Conservation (phyloP, 1,284 basidiomycete genomes). For the Irpex lacteus region DNA sequence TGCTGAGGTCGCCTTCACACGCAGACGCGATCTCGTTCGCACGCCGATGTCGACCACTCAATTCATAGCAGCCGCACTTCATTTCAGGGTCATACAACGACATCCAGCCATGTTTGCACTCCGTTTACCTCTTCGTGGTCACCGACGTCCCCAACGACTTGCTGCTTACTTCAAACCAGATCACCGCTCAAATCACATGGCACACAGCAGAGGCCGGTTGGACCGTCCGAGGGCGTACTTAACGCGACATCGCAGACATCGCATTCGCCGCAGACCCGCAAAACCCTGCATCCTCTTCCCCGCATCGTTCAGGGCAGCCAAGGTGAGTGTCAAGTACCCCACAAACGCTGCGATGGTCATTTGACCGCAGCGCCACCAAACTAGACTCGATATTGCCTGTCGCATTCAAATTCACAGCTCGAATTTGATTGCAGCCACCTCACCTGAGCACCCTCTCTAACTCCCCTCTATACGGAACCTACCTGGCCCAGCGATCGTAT, state of each 20-base stretch:
- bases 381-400: conserved; percentile 13
- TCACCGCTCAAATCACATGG: neutral
- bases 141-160: neutral
- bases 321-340: neutral
- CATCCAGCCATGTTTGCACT: neutral
- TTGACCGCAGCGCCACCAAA: neutral
- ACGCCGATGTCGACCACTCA: neutral
- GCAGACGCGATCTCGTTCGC: neutral
- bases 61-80: too few species aligned
- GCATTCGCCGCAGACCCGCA: neutral
- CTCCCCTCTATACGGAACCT: conserved; percentile 6
- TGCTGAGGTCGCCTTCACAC: neutral
- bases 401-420: conserved; percentile 8
- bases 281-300: neutral
- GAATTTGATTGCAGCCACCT: conserved; percentile 5
- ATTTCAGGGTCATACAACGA: neutral
- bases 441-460: conserved; percentile 8
- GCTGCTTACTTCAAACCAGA: neutral
- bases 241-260: neutral
- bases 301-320: neutral
- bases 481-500: conserved; percentile 1
- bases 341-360: neutral
- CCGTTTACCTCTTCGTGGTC: neutral
- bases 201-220: neutral
- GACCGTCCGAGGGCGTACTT: neutral